These are phyloP conservation scores for Penicillium sp. DNA, from an alignment of 2,329 filamentous ascomycete species.

Conservation along the genomic window DNA sequence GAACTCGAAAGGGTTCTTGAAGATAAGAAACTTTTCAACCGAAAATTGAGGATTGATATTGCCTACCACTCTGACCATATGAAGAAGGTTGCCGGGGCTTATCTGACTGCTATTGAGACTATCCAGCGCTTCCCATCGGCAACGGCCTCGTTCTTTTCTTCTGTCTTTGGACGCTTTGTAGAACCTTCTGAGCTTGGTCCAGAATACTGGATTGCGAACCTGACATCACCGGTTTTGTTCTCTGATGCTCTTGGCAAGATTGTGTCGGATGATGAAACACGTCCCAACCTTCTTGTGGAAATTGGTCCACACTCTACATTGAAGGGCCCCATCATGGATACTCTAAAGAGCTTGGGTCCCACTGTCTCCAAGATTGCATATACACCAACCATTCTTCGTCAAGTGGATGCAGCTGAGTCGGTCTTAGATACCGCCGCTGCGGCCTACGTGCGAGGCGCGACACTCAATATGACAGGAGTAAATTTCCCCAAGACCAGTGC, in stretches of 20 bases:
- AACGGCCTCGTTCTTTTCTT: constrained; percentile 22
- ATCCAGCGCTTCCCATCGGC: constrained; percentile 16
- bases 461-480: constrained; percentile 17
- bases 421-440: constrained; percentile 25
- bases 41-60: constrained; percentile 34
- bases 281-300: constrained; percentile 28
- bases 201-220: constrained; percentile 30
- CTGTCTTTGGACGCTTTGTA: constrained; percentile 17
- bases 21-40: constrained; percentile 24
- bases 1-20: constrained; percentile 17
- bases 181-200: constrained; percentile 23
- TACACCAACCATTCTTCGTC: constrained; percentile 26
- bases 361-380: constrained; percentile 21
- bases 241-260: constrained; percentile 22
- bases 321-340: constrained; percentile 31
- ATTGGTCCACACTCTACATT: constrained; percentile 41
- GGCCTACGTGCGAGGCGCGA: constrained; percentile 18
- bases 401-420: constrained; percentile 22
- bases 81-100: constrained; percentile 23
- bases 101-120: constrained; percentile 18
- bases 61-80: constrained; percentile 27
- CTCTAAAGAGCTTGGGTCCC: constrained; percentile 24
- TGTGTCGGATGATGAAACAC: constrained; percentile 16
- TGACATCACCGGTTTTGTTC: constrained; percentile 27
- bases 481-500: constrained; percentile 22